These are phyloP conservation scores for Coemansia sp. DNA, from an alignment of 192 early-diverging fungal species.

Conservation along the genomic window DNA sequence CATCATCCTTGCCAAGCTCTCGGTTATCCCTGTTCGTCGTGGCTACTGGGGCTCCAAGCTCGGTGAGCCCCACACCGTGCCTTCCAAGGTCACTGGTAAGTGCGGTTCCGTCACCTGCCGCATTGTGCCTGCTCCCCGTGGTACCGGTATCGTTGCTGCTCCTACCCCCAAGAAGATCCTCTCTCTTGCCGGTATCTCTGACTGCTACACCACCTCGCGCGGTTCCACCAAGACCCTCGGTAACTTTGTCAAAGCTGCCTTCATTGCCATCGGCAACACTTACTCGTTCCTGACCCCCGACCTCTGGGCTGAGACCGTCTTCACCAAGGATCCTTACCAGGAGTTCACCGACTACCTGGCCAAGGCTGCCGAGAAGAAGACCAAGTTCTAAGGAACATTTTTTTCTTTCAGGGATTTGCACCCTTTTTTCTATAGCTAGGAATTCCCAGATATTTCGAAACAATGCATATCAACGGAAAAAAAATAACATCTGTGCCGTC, in stretches of 20 bases:
- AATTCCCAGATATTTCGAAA: not conserved
- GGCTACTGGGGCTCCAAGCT: constrained; percentile 98
- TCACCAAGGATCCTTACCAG: constrained; percentile 91
- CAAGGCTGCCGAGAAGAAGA: constrained; percentile 56
- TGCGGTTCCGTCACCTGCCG: constrained; percentile 92
- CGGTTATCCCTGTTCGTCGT: constrained; percentile 96
- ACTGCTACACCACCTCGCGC: constrained; percentile 96
- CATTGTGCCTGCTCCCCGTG: constrained; percentile 97
- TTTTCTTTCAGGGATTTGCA: not conserved
- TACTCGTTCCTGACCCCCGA: constrained; percentile 98
- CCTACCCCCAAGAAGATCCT: constrained; percentile 98
- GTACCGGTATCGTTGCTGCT: constrained; percentile 98
- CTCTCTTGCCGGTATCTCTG: constrained; percentile 94
- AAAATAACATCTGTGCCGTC: no score
- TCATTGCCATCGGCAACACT: constrained; percentile 95
- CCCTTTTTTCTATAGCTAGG: not conserved
- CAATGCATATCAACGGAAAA: no score
- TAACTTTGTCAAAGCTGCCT: constrained; percentile 99
- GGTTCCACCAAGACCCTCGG: constrained; percentile 98
- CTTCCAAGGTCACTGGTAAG: constrained; percentile 95
- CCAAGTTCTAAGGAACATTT: constrained; percentile 36
- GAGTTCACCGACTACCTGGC: constrained; percentile 81
- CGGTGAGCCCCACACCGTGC: constrained; percentile 98
- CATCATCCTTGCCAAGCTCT: constrained; percentile 98
- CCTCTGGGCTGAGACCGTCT: constrained; percentile 89